Base-by-base conservation (phyloP, 1,284 basidiomycete genomes). In the Athelia psychrophila region DNA sequence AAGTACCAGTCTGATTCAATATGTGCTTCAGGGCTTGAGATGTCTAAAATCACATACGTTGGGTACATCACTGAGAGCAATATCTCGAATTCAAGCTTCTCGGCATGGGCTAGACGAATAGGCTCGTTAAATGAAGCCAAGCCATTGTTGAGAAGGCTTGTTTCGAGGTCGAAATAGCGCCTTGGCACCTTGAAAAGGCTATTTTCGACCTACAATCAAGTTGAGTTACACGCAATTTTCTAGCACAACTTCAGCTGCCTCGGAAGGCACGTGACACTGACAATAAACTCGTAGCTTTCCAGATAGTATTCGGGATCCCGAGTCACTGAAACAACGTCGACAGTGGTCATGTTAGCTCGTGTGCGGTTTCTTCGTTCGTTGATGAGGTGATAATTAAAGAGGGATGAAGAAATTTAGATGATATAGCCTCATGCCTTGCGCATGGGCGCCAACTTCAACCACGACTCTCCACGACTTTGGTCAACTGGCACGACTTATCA, bases 41-140 rank as follows among this genome's bases (percentile, higher is more conserved):
- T 6, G 13, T 30, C 6, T 13, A 30, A 30, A 5, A 30, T 6
- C 27, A 30, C 47, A 16, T n/a, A 49, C 47, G 33, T 27, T 15
- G 51, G 51, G 19, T 49, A 52, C 23, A 52, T 52, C 25, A 52
- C 35, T 20, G 48, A 23, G 16, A 52, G 48, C 36, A 52, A 35
- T 24, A 19, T 24, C 16, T 47, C 38, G 27, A 52, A 52, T 19
- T 52, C 51, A 19, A 42, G 5, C 20, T 16, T 42, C n/a, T n/a
- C n/a, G 30, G 23, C 16, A n/a, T n/a, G n/a, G 30, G 24, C 19
- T 38, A 25, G 35, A 46, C 51, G 15, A 8, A 18, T 2, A 52
- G 15, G 16, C n/a, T n/a, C n/a, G n/a, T n/a, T n/a, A n/a, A n/a
- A 30, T 30, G 27, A 30, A 30, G 27, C 27, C 5, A 30, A 30